These are phyloP conservation scores for Tetrahymena thermophila DNA, from an alignment of 73 alveolate species.

Conservation along the genomic window DNA sequence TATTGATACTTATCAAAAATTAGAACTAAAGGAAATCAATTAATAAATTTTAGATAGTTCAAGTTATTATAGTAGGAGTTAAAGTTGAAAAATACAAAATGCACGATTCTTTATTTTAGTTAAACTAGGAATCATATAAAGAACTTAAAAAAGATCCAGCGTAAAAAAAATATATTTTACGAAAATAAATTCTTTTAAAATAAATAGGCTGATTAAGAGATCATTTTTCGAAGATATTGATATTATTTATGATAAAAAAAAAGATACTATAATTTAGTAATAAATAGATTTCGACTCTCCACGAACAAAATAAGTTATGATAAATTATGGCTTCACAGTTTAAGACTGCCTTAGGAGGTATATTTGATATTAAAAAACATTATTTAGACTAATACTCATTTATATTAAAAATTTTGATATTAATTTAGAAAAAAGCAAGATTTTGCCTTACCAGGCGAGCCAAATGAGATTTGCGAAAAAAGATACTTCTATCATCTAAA, in stretches of 20 bases:
- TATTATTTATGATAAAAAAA: not conserved
- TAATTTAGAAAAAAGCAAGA: not conserved
- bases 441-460: not conserved
- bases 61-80: not conserved
- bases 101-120: not conserved
- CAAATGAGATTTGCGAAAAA: not conserved
- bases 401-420: not conserved
- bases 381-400: not conserved
- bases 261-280: not conserved
- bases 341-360: not conserved
- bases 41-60: not conserved
- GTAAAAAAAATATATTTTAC: not conserved
- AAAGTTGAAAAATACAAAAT: not conserved
- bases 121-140: not conserved
- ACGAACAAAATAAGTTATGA: not conserved
- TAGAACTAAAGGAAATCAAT: not conserved
- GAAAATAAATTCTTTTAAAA: not conserved
- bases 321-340: not conserved
- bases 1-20: not conserved
- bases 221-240: not conserved
- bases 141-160: not conserved
- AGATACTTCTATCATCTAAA: not conserved
- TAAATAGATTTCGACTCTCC: not conserved
- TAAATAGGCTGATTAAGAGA: not conserved
- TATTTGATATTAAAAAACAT: not conserved